A percentile compares a stretch with the other conserved stretches of the same genome.
Evolutionary conservation across 2,329 filamentous ascomycete genomes (phyloP).

Genomic region (Fusarium neocosmosporiellum): DNA sequence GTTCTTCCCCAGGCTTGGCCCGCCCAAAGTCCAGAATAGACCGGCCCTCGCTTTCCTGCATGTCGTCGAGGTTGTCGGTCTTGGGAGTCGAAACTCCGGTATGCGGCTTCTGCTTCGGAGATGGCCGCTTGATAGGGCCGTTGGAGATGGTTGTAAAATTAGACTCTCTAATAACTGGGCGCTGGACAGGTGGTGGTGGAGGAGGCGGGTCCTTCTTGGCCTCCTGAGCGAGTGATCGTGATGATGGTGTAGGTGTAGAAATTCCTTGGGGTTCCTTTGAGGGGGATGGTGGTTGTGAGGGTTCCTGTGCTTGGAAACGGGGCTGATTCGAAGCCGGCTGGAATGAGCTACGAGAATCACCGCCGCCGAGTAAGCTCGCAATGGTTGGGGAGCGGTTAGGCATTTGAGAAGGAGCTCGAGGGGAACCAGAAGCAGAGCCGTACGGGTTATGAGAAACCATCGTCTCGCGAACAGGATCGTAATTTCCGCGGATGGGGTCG

Average conservation of each 20-base stretch:
- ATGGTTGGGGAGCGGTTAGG: conserved; percentile 80
- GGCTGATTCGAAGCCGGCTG: conserved; percentile 44
- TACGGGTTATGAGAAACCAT: conserved; percentile 65
- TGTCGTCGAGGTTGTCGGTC: conserved; percentile 61
- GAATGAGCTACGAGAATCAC: conserved; percentile 41
- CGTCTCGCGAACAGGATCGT: conserved; percentile 72
- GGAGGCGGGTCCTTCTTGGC: conserved; percentile 53
- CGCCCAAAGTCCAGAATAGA: conserved; percentile 73
- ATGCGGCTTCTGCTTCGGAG: conserved; percentile 60
- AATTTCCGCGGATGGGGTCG: conserved; percentile 87
- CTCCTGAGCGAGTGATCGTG: conserved; percentile 48
- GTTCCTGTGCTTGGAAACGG: conserved; percentile 50
- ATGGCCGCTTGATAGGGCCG: conserved; percentile 57
- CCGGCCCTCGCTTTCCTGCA: conserved; percentile 57
- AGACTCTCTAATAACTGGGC: conserved; percentile 52
- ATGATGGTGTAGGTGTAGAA: conserved; percentile 50
- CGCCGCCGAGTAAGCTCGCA: conserved; percentile 78
- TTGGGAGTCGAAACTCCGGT: conserved; percentile 59
- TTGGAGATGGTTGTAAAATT: conserved; percentile 56
- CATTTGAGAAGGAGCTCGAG: conserved; percentile 54
- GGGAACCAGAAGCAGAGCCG: conserved; percentile 59
- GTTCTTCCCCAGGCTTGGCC: conserved; percentile 68
- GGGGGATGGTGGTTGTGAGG: conserved; percentile 57
- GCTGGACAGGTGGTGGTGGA: conserved; percentile 46
- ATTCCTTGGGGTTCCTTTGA: conserved; percentile 49